Evolutionary conservation across 2,329 filamentous ascomycete genomes (phyloP).

Genomic region (Decorospora gaudefroyi): DNA sequence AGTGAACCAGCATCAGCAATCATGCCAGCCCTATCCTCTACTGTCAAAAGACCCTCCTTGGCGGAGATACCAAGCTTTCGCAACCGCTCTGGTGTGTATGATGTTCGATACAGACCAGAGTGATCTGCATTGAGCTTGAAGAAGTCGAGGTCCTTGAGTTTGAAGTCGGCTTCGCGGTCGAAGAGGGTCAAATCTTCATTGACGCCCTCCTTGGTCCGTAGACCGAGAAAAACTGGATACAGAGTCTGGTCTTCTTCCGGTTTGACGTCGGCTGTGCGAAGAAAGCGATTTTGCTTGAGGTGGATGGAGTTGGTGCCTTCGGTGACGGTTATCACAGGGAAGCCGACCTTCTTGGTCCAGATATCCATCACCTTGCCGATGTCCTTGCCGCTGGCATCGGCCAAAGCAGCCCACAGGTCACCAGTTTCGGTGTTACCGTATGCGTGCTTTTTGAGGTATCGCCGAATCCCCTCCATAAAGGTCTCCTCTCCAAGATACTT

Average conservation of each 20-base stretch:
- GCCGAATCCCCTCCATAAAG: conserved; percentile 89
- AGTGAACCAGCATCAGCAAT: conserved; percentile 86
- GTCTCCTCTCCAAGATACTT: conserved; percentile 90
- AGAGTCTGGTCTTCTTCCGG: conserved; percentile 87
- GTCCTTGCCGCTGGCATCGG: conserved; percentile 86
- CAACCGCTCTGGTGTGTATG: conserved; percentile 80
- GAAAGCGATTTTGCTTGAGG: conserved; percentile 92
- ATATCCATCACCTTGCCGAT: conserved; percentile 89
- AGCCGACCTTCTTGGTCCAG: conserved; percentile 97
- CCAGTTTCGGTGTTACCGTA: conserved; percentile 92
- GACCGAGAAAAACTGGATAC: conserved; percentile 85
- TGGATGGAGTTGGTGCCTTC: conserved; percentile 75
- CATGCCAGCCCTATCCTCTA: conserved; percentile 93
- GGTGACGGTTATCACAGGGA: conserved; percentile 85
- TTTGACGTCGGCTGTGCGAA: conserved; percentile 89
- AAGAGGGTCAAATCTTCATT: conserved; percentile 74
- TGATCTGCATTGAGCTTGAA: conserved; percentile 98
- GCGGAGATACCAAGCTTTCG: conserved; percentile 86
- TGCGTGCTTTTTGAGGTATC: conserved; percentile 94
- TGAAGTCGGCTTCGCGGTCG: conserved; percentile 75
- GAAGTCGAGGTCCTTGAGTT: conserved; percentile 79
- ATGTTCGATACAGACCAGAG: conserved; percentile 88
- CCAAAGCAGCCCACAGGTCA: conserved; percentile 87
- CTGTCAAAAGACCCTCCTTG: conserved; percentile 75
- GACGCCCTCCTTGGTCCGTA: conserved; percentile 82